Evolutionary conservation across 148 eudicot genomes (phyloP).

Genomic region (Pharnaceum exiguum): DNA sequence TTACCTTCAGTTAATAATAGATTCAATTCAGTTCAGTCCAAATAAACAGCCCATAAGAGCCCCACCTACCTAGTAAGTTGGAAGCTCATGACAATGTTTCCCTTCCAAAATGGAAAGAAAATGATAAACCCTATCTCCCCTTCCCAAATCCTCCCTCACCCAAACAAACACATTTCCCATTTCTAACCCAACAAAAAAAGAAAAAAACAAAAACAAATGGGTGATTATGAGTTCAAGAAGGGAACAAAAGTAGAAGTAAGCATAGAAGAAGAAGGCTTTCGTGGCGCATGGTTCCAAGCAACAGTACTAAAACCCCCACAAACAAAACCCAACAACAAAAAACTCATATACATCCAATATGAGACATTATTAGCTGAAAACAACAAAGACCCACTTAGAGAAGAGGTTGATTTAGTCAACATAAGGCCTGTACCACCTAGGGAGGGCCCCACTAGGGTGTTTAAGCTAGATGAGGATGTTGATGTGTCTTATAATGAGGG

Average conservation of each 20-base stretch:
- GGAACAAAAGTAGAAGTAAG: conserved; percentile 67
- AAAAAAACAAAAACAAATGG: conserved; percentile 20
- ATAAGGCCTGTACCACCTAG: conserved; percentile 65
- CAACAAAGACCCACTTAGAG: conserved; percentile 37
- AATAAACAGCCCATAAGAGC: no score
- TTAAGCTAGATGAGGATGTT: conserved; percentile 60
- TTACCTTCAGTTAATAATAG: no score
- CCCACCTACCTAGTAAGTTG: no score
- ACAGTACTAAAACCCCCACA: conserved; percentile 47
- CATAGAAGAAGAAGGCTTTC: conserved; percentile 76
- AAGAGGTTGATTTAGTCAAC: conserved; percentile 57
- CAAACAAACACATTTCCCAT: not conserved
- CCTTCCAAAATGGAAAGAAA: no score
- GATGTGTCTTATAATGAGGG: conserved; percentile 70
- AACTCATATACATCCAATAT: conserved; percentile 55
- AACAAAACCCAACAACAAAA: conserved; percentile 12
- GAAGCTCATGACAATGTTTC: no score
- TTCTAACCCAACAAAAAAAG: not conserved
- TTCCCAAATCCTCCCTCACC: no score
- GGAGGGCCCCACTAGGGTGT: conserved; percentile 31
- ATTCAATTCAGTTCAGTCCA: no score
- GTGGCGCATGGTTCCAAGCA: conserved; percentile 78
- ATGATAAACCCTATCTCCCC: no score
- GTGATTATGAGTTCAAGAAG: conserved; percentile 29
- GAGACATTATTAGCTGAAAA: conserved; percentile 39